Base-by-base conservation (phyloP, 176 grass and related monocot genomes). In the Thinopyrum elongatum region DNA sequence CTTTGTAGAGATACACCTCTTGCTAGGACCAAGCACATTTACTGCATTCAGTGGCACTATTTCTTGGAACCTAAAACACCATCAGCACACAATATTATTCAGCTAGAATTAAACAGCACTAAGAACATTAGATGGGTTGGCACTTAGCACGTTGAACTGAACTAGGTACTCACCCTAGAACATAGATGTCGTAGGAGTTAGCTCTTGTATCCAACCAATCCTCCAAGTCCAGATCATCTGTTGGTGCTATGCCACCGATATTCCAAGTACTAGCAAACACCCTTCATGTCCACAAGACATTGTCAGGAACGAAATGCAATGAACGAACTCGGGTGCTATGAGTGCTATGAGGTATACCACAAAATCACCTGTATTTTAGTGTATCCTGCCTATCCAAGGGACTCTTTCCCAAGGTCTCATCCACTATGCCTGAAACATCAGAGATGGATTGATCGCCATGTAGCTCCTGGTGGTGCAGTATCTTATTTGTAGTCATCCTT, bases 201-300 rank as follows among this genome's bases (percentile, higher is more conserved):
- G 78, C 62, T 17, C 73, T 69, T 34, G 86, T 77, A 79, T 90
- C 97, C 88, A 99, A 79, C 94, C 94, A 96, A 87, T 99, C 90
- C 55, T 95, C 92, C 92, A 99, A 93, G 46, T 89, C 83, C 29
- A 99, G 79, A 92, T 88, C 90, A 82, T 91, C 83, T 19, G 90
- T 82, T 22, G 97, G 97, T 26, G 41, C 16, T 49, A 90, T 76
- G 55, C 92, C 97, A 63, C 94, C 97, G 2, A 99, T 88, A 85
- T 99, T 99, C 97, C 97, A 99, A 6, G 97, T 99, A 76, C 92
- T 87, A 30, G 88, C 87, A 71, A 99, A 99, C 21, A 99, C 86
- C 76, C 94, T 98, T 90, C 80, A 80, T 80, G 60, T 33, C 60
- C 19, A 72, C 31, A 85, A 59, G 5, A 87, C 44, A 83, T 42